phyloP scores from a whole-genome alignment of 2,329 filamentous ascomycete species.

The Monilinia laxa region DNA sequence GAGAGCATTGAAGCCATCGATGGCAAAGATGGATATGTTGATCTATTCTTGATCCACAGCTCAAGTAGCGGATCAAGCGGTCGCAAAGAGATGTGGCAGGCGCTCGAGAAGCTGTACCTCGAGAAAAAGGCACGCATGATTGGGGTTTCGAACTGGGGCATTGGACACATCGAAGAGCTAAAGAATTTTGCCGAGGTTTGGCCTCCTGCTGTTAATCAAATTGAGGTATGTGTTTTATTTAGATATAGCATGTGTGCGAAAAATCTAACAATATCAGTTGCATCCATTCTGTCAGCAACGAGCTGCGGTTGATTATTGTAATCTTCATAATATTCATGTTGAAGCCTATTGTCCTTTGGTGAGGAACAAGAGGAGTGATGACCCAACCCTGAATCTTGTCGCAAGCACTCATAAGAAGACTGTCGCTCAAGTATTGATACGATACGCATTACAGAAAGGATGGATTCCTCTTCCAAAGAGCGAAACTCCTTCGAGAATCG shows the following conservation, averaged over 20 bases:
- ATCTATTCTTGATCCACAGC: conserved; percentile 25
- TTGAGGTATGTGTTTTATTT: conserved; percentile 40
- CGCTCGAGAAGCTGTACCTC: conserved; percentile 17
- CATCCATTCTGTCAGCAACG: conserved; percentile 67
- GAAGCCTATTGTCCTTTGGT: conserved; percentile 53
- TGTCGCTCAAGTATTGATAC: conserved; percentile 64
- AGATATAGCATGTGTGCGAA: not conserved
- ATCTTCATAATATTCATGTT: conserved; percentile 50
- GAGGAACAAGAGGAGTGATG: conserved; percentile 56
- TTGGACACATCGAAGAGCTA: conserved; percentile 24
- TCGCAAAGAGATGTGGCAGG: conserved; percentile 21
- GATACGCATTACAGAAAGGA: conserved; percentile 57
- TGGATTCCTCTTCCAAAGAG: conserved; percentile 70
- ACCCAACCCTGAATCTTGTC: conserved; percentile 56
- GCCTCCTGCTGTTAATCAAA: conserved; percentile 24
- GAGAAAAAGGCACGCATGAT: conserved; percentile 9
- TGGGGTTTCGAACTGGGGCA: conserved; percentile 21
- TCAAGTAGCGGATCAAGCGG: conserved; percentile 3
- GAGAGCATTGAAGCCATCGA: conserved; percentile 26
- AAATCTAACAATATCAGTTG: conserved; percentile 40
- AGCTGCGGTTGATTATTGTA: conserved; percentile 51
- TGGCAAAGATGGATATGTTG: conserved; percentile 26
- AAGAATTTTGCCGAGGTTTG: conserved; percentile 14
- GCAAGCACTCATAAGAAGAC: conserved; percentile 59
- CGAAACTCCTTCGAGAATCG: conserved; percentile 57